These are phyloP conservation scores for Rhodotorula mucilaginosa DNA, from an alignment of 1,284 basidiomycete species.

Conservation along the genomic window DNA sequence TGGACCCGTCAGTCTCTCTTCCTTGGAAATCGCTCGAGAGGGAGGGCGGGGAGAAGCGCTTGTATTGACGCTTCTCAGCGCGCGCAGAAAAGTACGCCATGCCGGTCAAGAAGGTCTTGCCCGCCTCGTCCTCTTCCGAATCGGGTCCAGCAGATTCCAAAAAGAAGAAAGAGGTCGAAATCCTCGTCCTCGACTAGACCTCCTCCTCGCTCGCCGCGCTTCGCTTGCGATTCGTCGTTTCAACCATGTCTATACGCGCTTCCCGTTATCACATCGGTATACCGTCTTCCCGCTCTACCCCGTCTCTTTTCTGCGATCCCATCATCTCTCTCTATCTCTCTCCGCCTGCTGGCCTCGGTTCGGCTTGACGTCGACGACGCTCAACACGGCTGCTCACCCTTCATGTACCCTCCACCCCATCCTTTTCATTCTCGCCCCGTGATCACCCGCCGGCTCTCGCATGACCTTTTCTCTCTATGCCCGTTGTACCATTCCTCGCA, in stretches of 20 bases:
- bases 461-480: neutral
- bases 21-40: no score
- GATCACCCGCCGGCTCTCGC: neutral
- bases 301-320: no score
- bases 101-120: constrained; percentile 12
- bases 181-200: constrained; percentile 24
- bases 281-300: no score
- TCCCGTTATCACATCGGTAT: no score
- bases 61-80: no score
- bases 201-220: neutral
- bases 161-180: constrained; percentile 32
- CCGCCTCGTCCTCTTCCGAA: neutral
- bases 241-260: neutral
- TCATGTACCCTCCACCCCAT: neutral
- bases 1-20: constrained; percentile 25
- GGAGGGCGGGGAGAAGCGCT: no score
- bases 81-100: constrained; percentile 23
- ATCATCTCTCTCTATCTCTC: no score
- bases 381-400: no score
- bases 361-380: no score
- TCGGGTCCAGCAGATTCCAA: neutral
- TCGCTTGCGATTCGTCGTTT: neutral
- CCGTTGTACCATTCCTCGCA: neutral
- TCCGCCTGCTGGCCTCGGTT: no score
- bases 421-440: neutral